phyloP scores from a whole-genome alignment of 305 asterid species.

The Withania somnifera region DNA sequence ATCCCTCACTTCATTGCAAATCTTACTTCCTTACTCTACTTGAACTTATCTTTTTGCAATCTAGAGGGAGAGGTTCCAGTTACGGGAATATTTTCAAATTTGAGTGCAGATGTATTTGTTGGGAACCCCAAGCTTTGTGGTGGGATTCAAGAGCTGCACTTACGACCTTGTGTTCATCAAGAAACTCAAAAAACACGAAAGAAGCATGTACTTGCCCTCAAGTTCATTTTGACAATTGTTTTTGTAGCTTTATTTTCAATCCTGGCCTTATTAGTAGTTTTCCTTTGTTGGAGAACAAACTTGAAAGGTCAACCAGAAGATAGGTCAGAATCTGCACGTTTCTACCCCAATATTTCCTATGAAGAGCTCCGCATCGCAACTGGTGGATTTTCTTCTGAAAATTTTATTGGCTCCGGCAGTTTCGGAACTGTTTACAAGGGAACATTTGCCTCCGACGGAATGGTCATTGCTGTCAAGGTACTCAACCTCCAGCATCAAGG shows the following conservation, averaged over 20 bases:
- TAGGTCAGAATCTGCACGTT: background rate
- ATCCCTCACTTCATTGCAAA: constrained; percentile 18
- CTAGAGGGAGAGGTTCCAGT: constrained; percentile 26
- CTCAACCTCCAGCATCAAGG: constrained; percentile 19
- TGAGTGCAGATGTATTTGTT: constrained; percentile 4
- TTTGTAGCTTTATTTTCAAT: background rate
- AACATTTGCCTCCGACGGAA: constrained; percentile 9
- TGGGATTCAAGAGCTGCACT: constrained; percentile 13
- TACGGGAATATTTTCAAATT: constrained; percentile 18
- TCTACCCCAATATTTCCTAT: constrained; percentile 17
- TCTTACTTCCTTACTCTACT: constrained; percentile 10
- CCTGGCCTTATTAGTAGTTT: background rate
- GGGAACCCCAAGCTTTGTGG: constrained; percentile 22
- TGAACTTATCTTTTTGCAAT: constrained; percentile 22
- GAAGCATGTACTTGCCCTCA: background rate
- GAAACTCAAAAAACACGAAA: constrained; percentile 7
- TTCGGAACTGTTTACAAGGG: constrained; percentile 22
- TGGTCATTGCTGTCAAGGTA: constrained; percentile 25
- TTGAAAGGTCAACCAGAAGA: background rate
- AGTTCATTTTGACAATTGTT: background rate
- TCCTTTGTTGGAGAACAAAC: background rate
- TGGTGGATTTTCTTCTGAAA: constrained; percentile 18
- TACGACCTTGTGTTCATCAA: constrained; percentile 13
- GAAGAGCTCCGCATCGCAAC: constrained; percentile 21
- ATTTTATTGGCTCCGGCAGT: constrained; percentile 24